Base-by-base conservation (phyloP, 805 yeast species). In the Myxozyma kluyveri region DNA sequence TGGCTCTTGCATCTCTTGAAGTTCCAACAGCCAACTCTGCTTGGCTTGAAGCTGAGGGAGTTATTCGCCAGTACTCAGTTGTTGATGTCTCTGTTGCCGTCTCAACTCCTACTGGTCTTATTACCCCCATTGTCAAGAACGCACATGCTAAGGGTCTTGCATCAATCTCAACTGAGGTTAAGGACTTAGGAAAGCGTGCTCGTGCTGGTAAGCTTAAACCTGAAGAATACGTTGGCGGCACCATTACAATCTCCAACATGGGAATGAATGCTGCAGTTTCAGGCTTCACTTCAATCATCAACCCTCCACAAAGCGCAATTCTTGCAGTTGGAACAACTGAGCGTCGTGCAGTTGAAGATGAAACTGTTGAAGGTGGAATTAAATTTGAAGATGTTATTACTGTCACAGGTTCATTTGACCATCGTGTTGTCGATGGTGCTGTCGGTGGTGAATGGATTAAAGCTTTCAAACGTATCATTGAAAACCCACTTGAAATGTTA, bases 21-120 rank as follows among this genome's bases (percentile, higher is more conserved):
- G 96, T 90, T 49, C 99, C 99, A 57, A 89, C 84, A 62, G 96
- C 83, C 61, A 93, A 93, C 78, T 81, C 96, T 22, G 86, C 90
- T 69, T 93, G 96, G 93, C 79, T 93, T 65, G 95, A 84, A 69
- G 73, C 78, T 36, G 85, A 93, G 75, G 88, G 89, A 61, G 84
- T 91, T 65, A 88, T 93, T 63, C 87, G 99, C 77, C 90, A 86
- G 75, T 93, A 82, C 80, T 76, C 78, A 66, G 84, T 81, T 65
- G 98, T 91, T 50, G 99, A 93, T 67, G 95, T 93, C 51, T 89
- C 98, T 22, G 97, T 91, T 56, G 99, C 99, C 37, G 99, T 93
- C 59, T 93, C 99, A 56, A 93, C 99, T 18, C 97, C 98, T 70
- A 81, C 95, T 46, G 99, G 99, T 46, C 79, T 93, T 63, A 84